phyloP scores from a whole-genome alignment of 257 asterid genomes.

The Lithospermum erythrorhizon region DNA sequence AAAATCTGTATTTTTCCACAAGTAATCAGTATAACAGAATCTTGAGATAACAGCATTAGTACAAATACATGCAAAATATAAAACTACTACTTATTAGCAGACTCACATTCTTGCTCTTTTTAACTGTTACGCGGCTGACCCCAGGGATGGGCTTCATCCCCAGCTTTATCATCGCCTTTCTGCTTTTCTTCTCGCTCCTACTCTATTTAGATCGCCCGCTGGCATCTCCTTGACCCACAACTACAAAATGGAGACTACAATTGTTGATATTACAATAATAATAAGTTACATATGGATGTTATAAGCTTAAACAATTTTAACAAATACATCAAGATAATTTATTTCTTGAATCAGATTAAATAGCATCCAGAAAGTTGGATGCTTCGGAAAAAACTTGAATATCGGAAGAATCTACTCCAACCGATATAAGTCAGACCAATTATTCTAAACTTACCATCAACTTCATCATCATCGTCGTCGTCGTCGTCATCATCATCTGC shows the following conservation, averaged over 20 bases:
- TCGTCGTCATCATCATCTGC: slow-evolving; percentile 44
- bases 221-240: slow-evolving; percentile 27
- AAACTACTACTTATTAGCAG: no score
- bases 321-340: no score
- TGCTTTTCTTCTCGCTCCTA: slow-evolving; percentile 57
- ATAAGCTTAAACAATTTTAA: no score
- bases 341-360: no score
- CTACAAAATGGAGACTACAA: no score
- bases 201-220: slow-evolving; percentile 51
- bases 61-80: no score
- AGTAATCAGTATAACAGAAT: neutral
- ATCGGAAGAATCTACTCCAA: no score
- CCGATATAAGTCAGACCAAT: neutral
- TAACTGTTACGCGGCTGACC: slow-evolving; percentile 57
- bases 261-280: no score
- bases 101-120: slow-evolving; percentile 57
- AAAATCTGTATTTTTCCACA: slow-evolving; percentile 23
- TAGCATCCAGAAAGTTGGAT: no score
- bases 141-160: slow-evolving; percentile 59
- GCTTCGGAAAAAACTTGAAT: no score
- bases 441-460: slow-evolving; percentile 27
- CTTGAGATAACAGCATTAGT: no score
- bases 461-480: slow-evolving; percentile 36
- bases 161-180: slow-evolving; percentile 61
- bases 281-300: no score